These are phyloP conservation scores for Waltiozyma sp. DNA, from an alignment of 1,139 yeast genomes.

Conservation along the genomic window DNA sequence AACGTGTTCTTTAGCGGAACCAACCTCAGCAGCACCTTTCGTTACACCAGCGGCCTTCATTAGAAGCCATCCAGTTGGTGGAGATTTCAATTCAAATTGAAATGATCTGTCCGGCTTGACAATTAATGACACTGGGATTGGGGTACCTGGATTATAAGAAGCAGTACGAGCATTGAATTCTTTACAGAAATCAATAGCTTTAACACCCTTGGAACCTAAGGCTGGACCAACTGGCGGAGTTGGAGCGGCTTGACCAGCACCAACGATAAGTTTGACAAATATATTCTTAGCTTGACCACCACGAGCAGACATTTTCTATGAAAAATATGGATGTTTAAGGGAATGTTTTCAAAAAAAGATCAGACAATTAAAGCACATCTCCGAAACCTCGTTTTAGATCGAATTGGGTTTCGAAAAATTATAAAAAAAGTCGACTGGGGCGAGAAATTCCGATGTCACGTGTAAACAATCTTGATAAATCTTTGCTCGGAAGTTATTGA, in stretches of 20 bases:
- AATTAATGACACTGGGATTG: constrained; percentile 76
- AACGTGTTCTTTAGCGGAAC: constrained; percentile 43
- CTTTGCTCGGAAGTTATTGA: no score
- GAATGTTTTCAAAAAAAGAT: neutral
- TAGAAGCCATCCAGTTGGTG: constrained; percentile 83
- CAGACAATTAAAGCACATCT: neutral
- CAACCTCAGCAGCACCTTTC: constrained; percentile 56
- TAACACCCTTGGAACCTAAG: constrained; percentile 94
- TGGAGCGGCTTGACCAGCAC: constrained; percentile 99
- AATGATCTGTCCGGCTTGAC: constrained; percentile 91
- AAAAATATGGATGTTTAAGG: neutral
- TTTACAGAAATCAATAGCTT: constrained; percentile 96
- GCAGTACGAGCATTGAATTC: constrained; percentile 98
- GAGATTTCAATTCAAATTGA: constrained; percentile 77
- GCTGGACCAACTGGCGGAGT: constrained; percentile 99
- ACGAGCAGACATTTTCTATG: constrained; percentile 14
- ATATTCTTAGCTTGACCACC: constrained; percentile 24
- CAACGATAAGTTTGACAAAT: constrained; percentile 81
- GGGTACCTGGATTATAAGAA: constrained; percentile 70
- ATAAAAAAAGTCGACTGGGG: no score
- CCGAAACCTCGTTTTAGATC: no score
- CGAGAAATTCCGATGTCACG: no score
- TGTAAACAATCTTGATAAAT: no score
- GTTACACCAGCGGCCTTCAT: constrained; percentile 75
- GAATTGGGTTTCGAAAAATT: no score